phyloP scores from a whole-genome alignment of 495 filamentous ascomycete genomes.

The Aspergillus ostianus region DNA sequence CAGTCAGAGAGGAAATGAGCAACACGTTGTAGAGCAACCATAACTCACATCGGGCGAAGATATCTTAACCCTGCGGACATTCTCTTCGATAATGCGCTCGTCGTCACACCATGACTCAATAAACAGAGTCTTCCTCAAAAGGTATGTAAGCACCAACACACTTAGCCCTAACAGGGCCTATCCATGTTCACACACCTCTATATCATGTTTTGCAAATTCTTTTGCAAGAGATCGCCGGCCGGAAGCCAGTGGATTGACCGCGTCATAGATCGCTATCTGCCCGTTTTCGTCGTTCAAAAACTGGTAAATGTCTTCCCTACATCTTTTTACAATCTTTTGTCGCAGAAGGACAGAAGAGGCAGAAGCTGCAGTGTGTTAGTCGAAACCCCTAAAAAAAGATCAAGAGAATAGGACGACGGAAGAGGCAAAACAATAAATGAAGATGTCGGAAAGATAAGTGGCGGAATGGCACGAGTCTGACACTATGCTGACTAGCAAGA shows the following conservation, averaged over 20 bases:
- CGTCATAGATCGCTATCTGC: conserved; percentile 98
- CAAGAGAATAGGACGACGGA: neutral
- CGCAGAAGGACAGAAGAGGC: conserved; percentile 82
- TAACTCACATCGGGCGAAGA: conserved; percentile 84
- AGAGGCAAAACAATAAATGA: neutral
- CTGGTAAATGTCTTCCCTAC: conserved; percentile 92
- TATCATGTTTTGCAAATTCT: conserved; percentile 94
- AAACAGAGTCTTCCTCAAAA: conserved; percentile 71
- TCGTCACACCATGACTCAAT: conserved; percentile 95
- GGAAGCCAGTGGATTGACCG: conserved; percentile 86
- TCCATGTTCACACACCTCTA: conserved; percentile 59
- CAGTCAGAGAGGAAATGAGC: conserved; percentile 21
- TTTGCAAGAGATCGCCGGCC: conserved; percentile 87
- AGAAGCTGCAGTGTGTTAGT: conserved; percentile 53
- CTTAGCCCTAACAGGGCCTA: conserved; percentile 1
- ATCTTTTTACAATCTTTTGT: conserved; percentile 96
- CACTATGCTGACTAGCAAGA: neutral
- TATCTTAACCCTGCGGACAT: conserved; percentile 96
- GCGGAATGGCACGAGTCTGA: neutral
- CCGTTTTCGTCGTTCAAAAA: conserved; percentile 97
- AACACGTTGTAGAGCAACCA: neutral
- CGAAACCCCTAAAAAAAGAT: neutral
- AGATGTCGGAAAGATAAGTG: neutral
- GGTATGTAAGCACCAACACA: conserved; percentile 9
- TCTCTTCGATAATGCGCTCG: conserved; percentile 91